Evolutionary conservation across 192 early-diverging fungal genomes (phyloP), one percentile per base, ranked within the genome.

Genomic region (Thamnidium elegans): DNA sequence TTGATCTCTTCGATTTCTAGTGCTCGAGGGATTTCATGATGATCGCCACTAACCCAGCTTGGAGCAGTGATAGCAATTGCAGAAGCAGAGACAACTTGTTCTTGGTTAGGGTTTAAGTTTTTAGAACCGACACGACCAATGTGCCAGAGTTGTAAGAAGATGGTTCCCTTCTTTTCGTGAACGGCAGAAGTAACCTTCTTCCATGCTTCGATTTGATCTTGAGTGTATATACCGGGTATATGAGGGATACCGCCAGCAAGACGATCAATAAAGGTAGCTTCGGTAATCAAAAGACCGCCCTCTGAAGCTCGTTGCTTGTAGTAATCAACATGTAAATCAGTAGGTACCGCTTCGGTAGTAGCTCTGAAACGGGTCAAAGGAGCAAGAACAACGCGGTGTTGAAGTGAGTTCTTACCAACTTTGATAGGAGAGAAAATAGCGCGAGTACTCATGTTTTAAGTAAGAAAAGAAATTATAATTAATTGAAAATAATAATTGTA

Each of bases 91-190:
- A 72, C 71, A 20, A 52, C 21, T 44, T 45, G 45, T 9, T 52
- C 19, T 13, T 36, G 26, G 15, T 34, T 32, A 9, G 63, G 58
- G 13, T 56, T n/a, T 4, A 58, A 21, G n/a, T 7, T 13, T 2
- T 52, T 55, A 32, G 43, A 52, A 7, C 30, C 46, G 1, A 55
- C 62, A n/a, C 71, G 60, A 17, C 71, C 66, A 21, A 59, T 19
- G 26, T 77, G 72, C 86, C 59, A 88, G 32, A 88, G 66, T 68
- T 88, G 86, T 8, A 72, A 56, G 53, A 67, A 86, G 50, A 88
- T 85, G 62, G 66, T 48, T 11, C 81, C 79, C 1, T 79, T 83
- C 52, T 82, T 69, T 7, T 64, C 73, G 58, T 86, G 82, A 7
- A 86, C 84, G 4, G 79, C 78, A 26, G 80, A 69, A 8, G 84